A percentile compares a stretch with the other conserved stretches of the same genome.
Evolutionary conservation across 208 protist species (phyloP).

Genomic region (Endotrypanum monterogeii): DNA sequence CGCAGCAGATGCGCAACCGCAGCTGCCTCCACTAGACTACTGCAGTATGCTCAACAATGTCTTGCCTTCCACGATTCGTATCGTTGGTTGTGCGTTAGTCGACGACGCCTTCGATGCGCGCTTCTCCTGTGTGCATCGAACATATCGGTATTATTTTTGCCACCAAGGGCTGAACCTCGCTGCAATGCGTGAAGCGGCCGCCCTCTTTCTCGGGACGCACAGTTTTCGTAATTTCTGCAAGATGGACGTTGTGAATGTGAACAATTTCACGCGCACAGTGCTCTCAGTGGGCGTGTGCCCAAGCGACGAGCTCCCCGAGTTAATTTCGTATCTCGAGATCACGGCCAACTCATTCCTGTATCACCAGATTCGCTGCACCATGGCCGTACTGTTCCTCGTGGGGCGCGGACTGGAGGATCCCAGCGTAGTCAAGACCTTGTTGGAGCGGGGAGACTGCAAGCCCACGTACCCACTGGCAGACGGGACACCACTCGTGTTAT

Average conservation of each 20-base stretch:
- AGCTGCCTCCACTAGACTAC: slow-evolving; percentile 89
- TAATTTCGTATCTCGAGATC: slow-evolving; percentile 90
- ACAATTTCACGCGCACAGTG: slow-evolving; percentile 91
- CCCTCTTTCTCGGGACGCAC: slow-evolving; percentile 92
- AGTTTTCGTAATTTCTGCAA: slow-evolving; percentile 98
- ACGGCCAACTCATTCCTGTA: slow-evolving; percentile 96
- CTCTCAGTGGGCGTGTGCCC: slow-evolving; percentile 46
- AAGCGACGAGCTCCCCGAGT: slow-evolving; percentile 57
- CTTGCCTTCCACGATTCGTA: slow-evolving; percentile 94
- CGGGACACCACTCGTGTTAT: slow-evolving; percentile 77
- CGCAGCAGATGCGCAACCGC: slow-evolving; percentile 24
- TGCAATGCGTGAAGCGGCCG: slow-evolving; percentile 91
- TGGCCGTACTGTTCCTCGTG: slow-evolving; percentile 92
- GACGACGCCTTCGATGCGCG: slow-evolving; percentile 90
- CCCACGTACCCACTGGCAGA: slow-evolving; percentile 80
- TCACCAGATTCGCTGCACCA: slow-evolving; percentile 97
- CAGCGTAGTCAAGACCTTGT: slow-evolving; percentile 54
- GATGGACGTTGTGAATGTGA: slow-evolving; percentile 93
- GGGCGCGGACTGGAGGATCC: slow-evolving; percentile 74
- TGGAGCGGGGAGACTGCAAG: slow-evolving; percentile 76
- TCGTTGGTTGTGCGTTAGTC: slow-evolving; percentile 93
- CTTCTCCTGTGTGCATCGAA: slow-evolving; percentile 87
- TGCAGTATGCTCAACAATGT: slow-evolving; percentile 94
- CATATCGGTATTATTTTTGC: slow-evolving; percentile 93
- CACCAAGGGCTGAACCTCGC: slow-evolving; percentile 79